phyloP scores from a whole-genome alignment of 805 yeast species.

The Ogataea henricii region DNA sequence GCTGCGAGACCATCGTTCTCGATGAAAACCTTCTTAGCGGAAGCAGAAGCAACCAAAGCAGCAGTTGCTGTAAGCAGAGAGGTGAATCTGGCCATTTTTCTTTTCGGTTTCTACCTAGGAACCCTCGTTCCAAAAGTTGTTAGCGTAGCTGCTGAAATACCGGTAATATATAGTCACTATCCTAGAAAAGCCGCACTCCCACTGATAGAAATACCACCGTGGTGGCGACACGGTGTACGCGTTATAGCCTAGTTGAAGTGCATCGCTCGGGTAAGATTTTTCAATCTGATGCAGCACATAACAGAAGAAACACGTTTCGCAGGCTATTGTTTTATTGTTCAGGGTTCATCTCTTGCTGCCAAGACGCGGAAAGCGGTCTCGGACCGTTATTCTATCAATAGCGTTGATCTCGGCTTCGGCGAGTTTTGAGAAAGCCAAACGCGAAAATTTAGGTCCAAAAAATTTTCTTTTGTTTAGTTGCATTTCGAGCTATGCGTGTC shows the following conservation, averaged over 20 bases:
- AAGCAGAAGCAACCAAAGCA: slow-evolving; percentile 3
- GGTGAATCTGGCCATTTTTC: slow-evolving; percentile 6
- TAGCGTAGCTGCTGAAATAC: background rate
- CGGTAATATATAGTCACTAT: background rate
- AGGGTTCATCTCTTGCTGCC: background rate
- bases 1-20: slow-evolving; percentile 46
- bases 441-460: too few relatives aligned
- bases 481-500: too few relatives aligned
- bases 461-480: too few relatives aligned
- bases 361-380: background rate
- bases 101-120: too few relatives aligned
- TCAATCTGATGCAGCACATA: background rate
- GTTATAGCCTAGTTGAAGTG: background rate
- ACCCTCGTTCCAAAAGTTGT: too few relatives aligned
- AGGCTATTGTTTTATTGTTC: background rate
- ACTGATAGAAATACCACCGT: background rate
- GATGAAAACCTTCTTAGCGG: slow-evolving; percentile 39
- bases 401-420: background rate
- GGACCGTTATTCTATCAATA: background rate
- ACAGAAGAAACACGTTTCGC: background rate
- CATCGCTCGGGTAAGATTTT: background rate
- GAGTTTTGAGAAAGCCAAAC: too few relatives aligned
- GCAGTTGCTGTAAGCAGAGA: slow-evolving; percentile 3
- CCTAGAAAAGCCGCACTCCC: background rate
- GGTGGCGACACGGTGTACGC: background rate